Evolutionary conservation across 2,329 filamentous ascomycete genomes (phyloP), one percentile per base, ranked within the genome.

Genomic region (Phoma sp.): DNA sequence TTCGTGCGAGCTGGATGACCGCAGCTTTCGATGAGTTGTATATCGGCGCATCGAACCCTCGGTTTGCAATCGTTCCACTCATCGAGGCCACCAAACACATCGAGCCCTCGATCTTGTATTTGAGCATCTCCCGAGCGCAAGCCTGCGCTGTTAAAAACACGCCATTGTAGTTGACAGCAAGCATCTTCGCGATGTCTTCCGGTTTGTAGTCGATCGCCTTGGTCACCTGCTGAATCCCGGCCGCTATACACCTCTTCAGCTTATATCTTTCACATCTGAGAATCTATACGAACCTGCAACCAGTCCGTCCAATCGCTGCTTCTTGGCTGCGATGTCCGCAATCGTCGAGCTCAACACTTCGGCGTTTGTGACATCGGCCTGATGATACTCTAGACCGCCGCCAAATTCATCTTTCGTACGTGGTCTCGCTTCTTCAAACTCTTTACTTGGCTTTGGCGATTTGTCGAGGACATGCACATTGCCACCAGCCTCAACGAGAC

Each of bases 11-110:
- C 72, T 92, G 89, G 48, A 90, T 73, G 3, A 92, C 87, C 1
- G 84, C 89, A 2, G 88, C 87, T 72, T 92, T 92, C 47, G 86
- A 89, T 10, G 89, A 84, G 67, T 92, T 92, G 78, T 92, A 92
- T 1, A 87, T 87, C 0, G 84, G 81, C 32, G 83, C 86, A 7
- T 83, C 78, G 38, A 87, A 64, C 73, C 90, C 85, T 60, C 83
- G 76, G 71, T 87, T 87, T 42, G 83, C 84, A 53, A 87, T 77
- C 5, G 78, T 81, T 10, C 83, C 85, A 62, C 80, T 84, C 84
- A 87, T 87, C 49, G 81, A 84, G 11, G 83, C 85, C 60, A 87
- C 84, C 65, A 87, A 75, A 26, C 80, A 82, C 56, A 87, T 87
- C 49, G 83, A 84, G 15, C 84, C 84, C 28, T 81, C 80, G 14